A percentile compares a stretch with the other conserved stretches of the same genome.
Evolutionary conservation across 768 basidiomycete species (phyloP).

Genomic region (Suillus fuscotomentosus): DNA sequence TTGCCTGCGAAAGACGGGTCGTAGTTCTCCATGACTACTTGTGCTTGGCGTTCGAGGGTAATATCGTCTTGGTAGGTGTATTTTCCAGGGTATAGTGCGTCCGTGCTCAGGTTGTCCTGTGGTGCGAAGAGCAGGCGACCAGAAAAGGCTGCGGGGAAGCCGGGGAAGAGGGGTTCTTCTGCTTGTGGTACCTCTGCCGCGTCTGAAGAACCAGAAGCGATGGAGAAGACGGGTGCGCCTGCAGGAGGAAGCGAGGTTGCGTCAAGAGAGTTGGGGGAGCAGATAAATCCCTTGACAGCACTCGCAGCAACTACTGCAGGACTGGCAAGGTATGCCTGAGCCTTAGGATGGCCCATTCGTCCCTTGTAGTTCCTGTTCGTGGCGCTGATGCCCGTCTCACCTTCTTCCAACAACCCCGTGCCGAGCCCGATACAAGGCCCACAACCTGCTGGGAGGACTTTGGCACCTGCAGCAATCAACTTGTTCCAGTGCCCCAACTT

Average conservation of each 20-base stretch:
- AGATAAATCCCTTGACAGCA: constrained; percentile 89
- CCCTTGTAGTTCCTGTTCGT: constrained; percentile 99
- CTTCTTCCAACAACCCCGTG: constrained; percentile 88
- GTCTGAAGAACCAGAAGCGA: constrained; percentile 32
- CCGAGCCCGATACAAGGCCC: constrained; percentile 98
- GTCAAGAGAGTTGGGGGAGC: constrained; percentile 73
- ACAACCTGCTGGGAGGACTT: constrained; percentile 91
- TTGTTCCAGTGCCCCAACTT: constrained; percentile 83
- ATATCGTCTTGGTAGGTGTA: constrained; percentile 99
- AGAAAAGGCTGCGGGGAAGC: constrained; percentile 80
- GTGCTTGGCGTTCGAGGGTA: constrained; percentile 88
- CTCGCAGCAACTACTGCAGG: constrained; percentile 97
- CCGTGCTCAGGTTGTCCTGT: constrained; percentile 97
- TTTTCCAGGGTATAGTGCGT: constrained; percentile 98
- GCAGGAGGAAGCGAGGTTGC: constrained; percentile 46
- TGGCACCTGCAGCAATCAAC: constrained; percentile 85
- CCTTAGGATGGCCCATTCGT: constrained; percentile 95
- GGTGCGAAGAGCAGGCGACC: constrained; percentile 91
- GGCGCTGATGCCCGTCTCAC: constrained; percentile 94
- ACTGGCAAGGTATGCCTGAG: constrained; percentile 92
- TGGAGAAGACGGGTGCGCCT: constrained; percentile 57
- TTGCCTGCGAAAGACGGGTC: constrained; percentile 81
- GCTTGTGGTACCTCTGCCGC: constrained; percentile 23
- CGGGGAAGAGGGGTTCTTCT: constrained; percentile 68
- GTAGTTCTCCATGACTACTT: constrained; percentile 99